phyloP scores from a whole-genome alignment of 2,329 filamentous ascomycete genomes.

The Thielaviopsis populi region DNA sequence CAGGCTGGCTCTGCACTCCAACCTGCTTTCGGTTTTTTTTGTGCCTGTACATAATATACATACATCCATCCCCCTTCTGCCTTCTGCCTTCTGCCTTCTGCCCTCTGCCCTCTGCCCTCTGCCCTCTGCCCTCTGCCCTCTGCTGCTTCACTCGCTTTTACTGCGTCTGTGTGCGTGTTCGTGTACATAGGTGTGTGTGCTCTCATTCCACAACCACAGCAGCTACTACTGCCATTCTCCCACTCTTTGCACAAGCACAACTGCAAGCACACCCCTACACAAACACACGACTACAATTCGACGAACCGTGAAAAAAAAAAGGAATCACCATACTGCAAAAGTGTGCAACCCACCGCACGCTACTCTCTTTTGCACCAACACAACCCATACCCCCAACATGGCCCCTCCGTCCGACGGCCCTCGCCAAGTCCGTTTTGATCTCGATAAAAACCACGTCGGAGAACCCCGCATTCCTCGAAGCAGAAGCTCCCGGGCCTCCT shows the following conservation, averaged over 20 bases:
- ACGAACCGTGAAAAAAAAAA: neutral
- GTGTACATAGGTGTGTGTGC: too few relatives aligned
- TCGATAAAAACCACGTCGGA: neutral
- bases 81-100: neutral
- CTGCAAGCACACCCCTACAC: neutral
- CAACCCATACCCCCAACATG: neutral
- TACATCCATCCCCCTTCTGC: neutral
- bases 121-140: too few relatives aligned
- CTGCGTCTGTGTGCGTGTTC: too few relatives aligned
- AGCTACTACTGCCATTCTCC: too few relatives aligned
- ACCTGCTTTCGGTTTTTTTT: neutral
- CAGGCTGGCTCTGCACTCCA: neutral
- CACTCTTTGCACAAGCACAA: neutral
- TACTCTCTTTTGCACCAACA: neutral
- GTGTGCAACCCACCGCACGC: neutral
- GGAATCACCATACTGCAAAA: neutral
- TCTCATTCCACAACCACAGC: too few relatives aligned
- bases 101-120: too few relatives aligned
- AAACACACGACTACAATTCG: neutral
- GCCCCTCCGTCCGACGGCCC: neutral
- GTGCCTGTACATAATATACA: neutral
- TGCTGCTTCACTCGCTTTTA: too few relatives aligned
- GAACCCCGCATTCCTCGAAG: neutral
- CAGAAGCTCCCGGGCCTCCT: neutral
- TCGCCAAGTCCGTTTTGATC: constrained; percentile 11